These are phyloP conservation scores for Erodium trifolium DNA, from an alignment of 441 rosid genomes.

Conservation along the genomic window DNA sequence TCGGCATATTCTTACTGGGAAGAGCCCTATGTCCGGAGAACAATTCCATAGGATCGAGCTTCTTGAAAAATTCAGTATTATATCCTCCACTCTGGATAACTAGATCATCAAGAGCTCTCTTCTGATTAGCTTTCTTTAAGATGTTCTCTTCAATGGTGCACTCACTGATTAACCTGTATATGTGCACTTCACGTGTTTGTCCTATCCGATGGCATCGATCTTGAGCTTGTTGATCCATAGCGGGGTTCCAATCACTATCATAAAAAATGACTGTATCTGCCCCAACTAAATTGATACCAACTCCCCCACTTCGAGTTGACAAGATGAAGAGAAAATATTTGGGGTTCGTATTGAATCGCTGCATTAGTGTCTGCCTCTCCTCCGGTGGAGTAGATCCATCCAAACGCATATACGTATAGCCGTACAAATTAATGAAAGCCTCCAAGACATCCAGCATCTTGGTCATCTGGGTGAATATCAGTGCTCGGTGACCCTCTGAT, in stretches of 20 bases:
- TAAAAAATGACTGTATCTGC: slow-evolving; percentile 98
- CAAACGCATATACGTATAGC: slow-evolving; percentile 98
- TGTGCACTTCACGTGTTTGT: slow-evolving; percentile 98
- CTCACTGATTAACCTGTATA: slow-evolving; percentile 93
- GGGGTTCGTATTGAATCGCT: slow-evolving; percentile 97
- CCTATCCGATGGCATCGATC: slow-evolving; percentile 99
- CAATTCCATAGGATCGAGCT: slow-evolving; percentile 97
- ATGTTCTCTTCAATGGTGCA: slow-evolving; percentile 98
- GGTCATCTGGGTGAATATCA: slow-evolving; percentile 99
- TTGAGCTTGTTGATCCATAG: slow-evolving; percentile 99
- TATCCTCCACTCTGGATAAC: slow-evolving; percentile 97
- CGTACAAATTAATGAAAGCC: slow-evolving; percentile 93
- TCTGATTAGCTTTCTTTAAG: slow-evolving; percentile 97
- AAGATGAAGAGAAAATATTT: slow-evolving; percentile 92
- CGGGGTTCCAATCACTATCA: slow-evolving; percentile 99
- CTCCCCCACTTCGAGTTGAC: slow-evolving; percentile 99
- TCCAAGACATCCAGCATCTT: slow-evolving; percentile 98
- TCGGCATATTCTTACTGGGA: slow-evolving; percentile 44
- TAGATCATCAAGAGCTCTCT: slow-evolving; percentile 96
- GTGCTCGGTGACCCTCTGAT: slow-evolving; percentile 92
- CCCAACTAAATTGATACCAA: slow-evolving; percentile 97
- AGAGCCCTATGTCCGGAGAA: slow-evolving; percentile 77
- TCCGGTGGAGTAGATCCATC: slow-evolving; percentile 99
- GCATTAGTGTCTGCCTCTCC: slow-evolving; percentile 98
- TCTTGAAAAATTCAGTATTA: slow-evolving; percentile 97